Base-by-base conservation (phyloP, 2,329 filamentous ascomycete genomes). In the Alternaria gansuensis region DNA sequence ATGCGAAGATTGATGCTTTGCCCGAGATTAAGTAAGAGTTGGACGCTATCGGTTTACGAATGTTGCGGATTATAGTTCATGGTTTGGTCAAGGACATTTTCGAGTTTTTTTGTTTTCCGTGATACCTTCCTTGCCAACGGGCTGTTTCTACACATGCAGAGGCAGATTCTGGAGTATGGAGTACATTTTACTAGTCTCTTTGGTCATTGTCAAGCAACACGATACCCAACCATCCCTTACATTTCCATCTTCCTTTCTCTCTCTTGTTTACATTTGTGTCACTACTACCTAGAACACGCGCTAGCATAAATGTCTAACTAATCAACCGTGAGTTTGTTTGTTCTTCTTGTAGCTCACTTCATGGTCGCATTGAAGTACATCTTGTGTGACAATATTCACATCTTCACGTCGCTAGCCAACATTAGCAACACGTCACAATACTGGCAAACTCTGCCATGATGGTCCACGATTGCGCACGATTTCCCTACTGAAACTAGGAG, bases 1-100 rank as follows among this genome's bases (percentile, higher is more conserved):
- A 79, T 46, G 78, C 76, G 46, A 76, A 74, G 69, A 66, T 78
- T 4, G 74, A 77, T 61, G 66, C 65, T 14, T 54, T 76, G 43
- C 68, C 67, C 36, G 41, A 54, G 39, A 59, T 60, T n/a, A 57
- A 69, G 50, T 68, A 64, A 50, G 43, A 36, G 26, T 7, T 7
- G 48, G 14, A 24, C 13, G 6, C 1, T 13, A 24, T 21, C 10
- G 26, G 3, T 45, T 14, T 14, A 31, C 17, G 8, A 51, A 23
- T 2, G 2, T 17, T 8, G 5, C 33, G 24, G 21, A 4, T 24
- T 34, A 23, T 21, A 7, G 7, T 48, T 34, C 5, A 4, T 14
- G 13, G 31, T 11, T n/a, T 36, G 4, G 8, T 10, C 33, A 14
- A 7, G 14, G 21, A 21, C 8, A 3, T n/a, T 60, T 26, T n/a